Percentiles rank a stretch among this genome's conserved stretches.
Evolutionary conservation across 2,329 filamentous ascomycete species (phyloP).

Genomic region (Mycosphaerella arachidis): DNA sequence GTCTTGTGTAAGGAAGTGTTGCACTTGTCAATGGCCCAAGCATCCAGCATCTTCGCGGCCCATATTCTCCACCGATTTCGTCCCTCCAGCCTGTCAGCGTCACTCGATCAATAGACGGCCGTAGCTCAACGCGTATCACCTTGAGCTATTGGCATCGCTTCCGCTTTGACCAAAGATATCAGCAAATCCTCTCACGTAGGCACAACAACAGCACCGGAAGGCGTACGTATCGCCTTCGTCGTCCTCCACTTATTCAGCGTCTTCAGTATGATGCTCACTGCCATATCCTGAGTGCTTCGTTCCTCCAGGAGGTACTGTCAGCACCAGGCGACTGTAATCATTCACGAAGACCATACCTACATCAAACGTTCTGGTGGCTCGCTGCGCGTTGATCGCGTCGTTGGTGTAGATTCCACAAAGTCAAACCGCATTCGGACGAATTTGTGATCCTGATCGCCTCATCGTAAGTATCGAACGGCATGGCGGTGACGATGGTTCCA

Average conservation of each 20-base stretch:
- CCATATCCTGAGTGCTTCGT: constrained; percentile 13
- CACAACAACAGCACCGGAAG: neutral
- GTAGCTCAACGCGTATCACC: no score
- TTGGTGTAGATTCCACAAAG: constrained; percentile 65
- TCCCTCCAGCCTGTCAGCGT: no score
- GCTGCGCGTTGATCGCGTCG: constrained; percentile 67
- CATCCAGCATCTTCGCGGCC: no score
- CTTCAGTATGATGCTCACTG: constrained; percentile 10
- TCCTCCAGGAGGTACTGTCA: constrained; percentile 11
- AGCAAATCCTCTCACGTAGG: neutral
- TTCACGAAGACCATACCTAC: constrained; percentile 14
- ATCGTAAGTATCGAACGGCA: constrained; percentile 55
- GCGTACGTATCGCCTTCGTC: neutral
- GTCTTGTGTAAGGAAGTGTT: no score
- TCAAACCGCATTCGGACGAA: constrained; percentile 71
- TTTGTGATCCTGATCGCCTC: constrained; percentile 71
- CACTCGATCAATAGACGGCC: no score
- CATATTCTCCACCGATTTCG: no score
- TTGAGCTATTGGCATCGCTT: neutral
- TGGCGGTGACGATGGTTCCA: constrained; percentile 35
- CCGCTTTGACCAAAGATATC: neutral
- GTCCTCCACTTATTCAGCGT: constrained; percentile 3
- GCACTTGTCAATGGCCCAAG: no score
- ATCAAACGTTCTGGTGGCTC: constrained; percentile 59
- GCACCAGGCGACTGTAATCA: constrained; percentile 12